Evolutionary conservation across 805 yeast species (phyloP), one percentile per base, ranked within the genome.

Genomic region (Metschnikowia cubensis): DNA sequence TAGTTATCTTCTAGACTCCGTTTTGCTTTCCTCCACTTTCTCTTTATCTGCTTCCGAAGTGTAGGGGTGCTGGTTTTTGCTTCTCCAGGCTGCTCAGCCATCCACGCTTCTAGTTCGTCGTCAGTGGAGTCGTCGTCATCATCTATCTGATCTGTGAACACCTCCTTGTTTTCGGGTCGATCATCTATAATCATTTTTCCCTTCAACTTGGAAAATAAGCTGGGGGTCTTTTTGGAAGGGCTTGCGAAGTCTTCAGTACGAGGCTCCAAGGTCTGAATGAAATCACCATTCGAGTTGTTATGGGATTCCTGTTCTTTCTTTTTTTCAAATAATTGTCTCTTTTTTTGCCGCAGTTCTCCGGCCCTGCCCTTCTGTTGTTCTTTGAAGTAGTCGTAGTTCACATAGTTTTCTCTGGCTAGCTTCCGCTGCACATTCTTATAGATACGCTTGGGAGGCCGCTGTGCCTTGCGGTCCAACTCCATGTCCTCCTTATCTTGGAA

Each of bases 341-440:
- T 58, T 21, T 50, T 52, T 44, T 61, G 52, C 14, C 13, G 8
- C 36, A 13, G 13, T 17, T 37, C 35, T 29, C 35, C n/a, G 11
- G 31, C 45, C 36, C 41, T 42, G 11, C 54, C 59, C 25, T 50
- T 52, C 45, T 60, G 53, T 13, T 54, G 48, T 34, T 54, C 54
- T 33, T 51, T 61, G 50, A 65, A 70, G 53, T 73, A 73, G 55
- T 72, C 75, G 50, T 68, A 72, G 25, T 64, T 59, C 14, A 60
- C 56, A 51, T 68, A 67, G 42, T 69, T 67, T 39, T 66, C 66
- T 49, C 61, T 63, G 3, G 67, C 68, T 32, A 70, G 52, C 46
- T 61, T 65, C 4, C 57, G 60, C 43, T 64, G 67, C 18, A 71
- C 50, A 35, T 54, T 60, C 50, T 63, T 65, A 35, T 43, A 43